A percentile compares a stretch with the other conserved stretches of the same genome.
Evolutionary conservation across 164 flowering plant species (phyloP).

Genomic region (Houttuynia cordata): DNA sequence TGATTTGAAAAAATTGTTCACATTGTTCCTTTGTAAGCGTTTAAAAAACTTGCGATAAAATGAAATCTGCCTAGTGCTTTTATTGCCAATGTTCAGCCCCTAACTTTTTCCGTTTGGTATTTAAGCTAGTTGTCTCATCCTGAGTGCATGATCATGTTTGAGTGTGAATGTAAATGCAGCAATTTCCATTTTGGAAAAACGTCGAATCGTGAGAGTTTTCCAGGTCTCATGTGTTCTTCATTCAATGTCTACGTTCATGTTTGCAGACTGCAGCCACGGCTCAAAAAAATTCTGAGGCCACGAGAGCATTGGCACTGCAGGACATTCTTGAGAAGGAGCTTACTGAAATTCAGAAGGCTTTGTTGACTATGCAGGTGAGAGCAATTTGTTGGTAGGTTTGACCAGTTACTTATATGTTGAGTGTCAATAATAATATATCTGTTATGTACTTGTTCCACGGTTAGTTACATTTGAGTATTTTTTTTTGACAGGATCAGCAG

Average conservation of each 20-base stretch:
- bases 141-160: too few relatives aligned
- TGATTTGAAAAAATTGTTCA: too few relatives aligned
- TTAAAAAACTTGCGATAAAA: too few relatives aligned
- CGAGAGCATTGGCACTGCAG: conserved; percentile 66
- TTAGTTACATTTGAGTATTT: not conserved
- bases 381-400: not conserved
- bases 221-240: too few relatives aligned
- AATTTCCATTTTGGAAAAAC: too few relatives aligned
- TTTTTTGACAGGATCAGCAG: conserved; percentile 51
- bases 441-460: not conserved
- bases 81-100: too few relatives aligned
- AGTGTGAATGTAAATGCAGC: too few relatives aligned
- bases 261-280: conserved; percentile 81
- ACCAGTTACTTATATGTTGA: not conserved
- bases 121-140: too few relatives aligned
- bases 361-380: conserved; percentile 90
- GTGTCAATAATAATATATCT: not conserved
- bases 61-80: too few relatives aligned
- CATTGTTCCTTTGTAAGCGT: too few relatives aligned
- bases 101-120: too few relatives aligned
- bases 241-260: conserved; percentile 5
- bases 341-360: conserved; percentile 82
- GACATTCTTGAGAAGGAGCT: conserved; percentile 84
- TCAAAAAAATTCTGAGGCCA: conserved; percentile 85
- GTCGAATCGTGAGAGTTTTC: too few relatives aligned